Base-by-base conservation (phyloP, 371 early-diverging fungal species). In the Caulochytrium protostelioides region DNA sequence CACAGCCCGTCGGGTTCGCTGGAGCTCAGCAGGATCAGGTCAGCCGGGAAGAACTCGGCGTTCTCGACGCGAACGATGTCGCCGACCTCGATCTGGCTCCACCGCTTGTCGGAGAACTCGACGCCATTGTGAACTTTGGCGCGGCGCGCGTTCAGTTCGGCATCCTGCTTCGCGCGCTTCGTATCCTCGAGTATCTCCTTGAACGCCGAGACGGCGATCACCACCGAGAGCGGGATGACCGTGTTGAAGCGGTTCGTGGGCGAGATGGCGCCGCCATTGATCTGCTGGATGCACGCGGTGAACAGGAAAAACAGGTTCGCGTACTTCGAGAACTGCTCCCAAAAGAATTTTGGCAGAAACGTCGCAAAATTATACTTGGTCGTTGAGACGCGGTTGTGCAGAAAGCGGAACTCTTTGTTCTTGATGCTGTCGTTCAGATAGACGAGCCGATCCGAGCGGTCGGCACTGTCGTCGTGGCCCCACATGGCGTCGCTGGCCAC, bases 121-220 rank as follows among this genome's bases (percentile, higher is more conserved):
- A 22, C 64, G 36, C 49, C 62, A 22, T 59, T 54, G 37, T 75
- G 65, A 7, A 57, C 66, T 9, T 72, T 55, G 2, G 64, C 56
- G 13, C 41, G 36, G 6, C 78, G 59, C 17, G 69, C 60, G 37
- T 84, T 77, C 22, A 57, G 72, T 17, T 46, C 57, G 12, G 53
- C 52, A 43, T 84, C 85, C 32, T 68, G 70, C 31, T 56, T 43
- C 30, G 71, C 74, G 25, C 85, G 57, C 33, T 73, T 59, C 29
- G 70, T 59, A 52, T 99, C 99, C 50, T 97, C 97, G 26, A 89
- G 59, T 2, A 83, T 60, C 54, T 98, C 97, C 56, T 99, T 99
- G 24, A 84, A 54, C 16, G 89, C 98, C 1, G 95, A 86, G 21
- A 80, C 83, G 18, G 79, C 50, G 38, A 97, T 53, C 1, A 98